Evolutionary conservation across 805 yeast genomes (phyloP), one percentile per base, ranked within the genome.

Genomic region (Yamadazyma akitaensis): DNA sequence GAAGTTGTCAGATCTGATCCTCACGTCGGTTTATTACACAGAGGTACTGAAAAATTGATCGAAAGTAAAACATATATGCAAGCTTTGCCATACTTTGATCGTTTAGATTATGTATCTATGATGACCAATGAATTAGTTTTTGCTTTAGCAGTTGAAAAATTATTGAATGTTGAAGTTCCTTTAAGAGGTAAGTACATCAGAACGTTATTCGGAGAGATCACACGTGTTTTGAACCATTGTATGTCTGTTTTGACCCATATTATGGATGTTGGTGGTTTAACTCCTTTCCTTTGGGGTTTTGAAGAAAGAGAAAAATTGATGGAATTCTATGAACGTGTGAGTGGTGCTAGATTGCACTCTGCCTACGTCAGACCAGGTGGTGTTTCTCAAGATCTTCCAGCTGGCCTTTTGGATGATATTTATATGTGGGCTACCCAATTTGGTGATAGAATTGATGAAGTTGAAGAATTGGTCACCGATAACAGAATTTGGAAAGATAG

Each of bases 401-500:
- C 80, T 35, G 96, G 96, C 43, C 66, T 88, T 61, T 77, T 88
- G 58, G 96, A 88, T 67, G 96, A 88, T 64, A 88, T 88, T 54
- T 88, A 86, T 69, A 88, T 88, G 92, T 88, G 96, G 96, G 95
- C 96, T 47, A 88, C 96, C 19, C 96, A 88, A 73, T 88, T 88
- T 57, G 96, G 96, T 63, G 96, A 88, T 72, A 81, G 96, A 73
- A 70, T 88, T 55, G 96, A 88, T 66, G 96, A 88, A 69, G 83
- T 86, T 53, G 96, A 88, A 72, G 96, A 88, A 70, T 77, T 88
- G 71, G 77, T 85, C 54, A 87, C 96, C 41, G 96, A 87, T 63
- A 88, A 88, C 71, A 84, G 96, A 72, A 88, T 88, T 67, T 88
- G 96, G 96, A 85, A 84, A 70, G 85, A 84, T 64, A 83, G 96